Evolutionary conservation across 2,329 filamentous ascomycete genomes (phyloP).

Genomic region (Penicillium thymicola): DNA sequence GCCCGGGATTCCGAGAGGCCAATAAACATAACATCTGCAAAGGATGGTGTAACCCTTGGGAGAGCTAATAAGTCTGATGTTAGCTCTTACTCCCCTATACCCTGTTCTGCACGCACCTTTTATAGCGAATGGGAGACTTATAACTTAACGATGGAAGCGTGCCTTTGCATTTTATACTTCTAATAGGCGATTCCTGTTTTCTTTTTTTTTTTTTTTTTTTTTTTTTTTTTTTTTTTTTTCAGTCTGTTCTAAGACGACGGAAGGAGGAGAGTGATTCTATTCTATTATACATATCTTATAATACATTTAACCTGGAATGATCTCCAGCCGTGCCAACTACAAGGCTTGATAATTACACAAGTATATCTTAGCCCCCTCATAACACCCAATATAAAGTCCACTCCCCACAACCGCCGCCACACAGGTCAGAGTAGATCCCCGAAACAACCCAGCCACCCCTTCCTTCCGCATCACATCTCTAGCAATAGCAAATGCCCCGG

Average conservation of each 20-base stretch:
- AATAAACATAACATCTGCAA: background rate
- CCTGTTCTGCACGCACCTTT: background rate
- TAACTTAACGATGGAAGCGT: background rate
- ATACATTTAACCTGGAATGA: background rate
- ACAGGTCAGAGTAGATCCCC: conserved; percentile 10
- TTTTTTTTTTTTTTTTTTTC: too few relatives aligned
- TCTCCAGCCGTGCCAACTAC: background rate
- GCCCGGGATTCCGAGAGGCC: background rate
- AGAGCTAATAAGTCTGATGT: background rate
- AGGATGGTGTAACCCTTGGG: background rate
- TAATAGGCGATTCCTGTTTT: background rate
- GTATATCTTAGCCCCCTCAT: conserved; percentile 24
- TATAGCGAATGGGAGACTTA: background rate
- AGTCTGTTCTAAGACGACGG: background rate
- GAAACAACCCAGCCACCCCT: conserved; percentile 10
- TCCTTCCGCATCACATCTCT: conserved; percentile 1
- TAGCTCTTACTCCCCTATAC: background rate
- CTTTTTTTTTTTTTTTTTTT: too few relatives aligned
- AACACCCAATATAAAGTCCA: conserved; percentile 11
- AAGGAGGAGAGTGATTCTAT: background rate
- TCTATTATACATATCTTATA: background rate
- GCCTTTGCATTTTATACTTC: background rate
- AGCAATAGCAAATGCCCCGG: background rate
- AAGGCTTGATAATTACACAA: conserved; percentile 2
- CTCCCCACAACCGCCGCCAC: conserved; percentile 4